Conservation (phyloP, 352 stramenopile species). For the Phytophthora fragariae region DNA sequence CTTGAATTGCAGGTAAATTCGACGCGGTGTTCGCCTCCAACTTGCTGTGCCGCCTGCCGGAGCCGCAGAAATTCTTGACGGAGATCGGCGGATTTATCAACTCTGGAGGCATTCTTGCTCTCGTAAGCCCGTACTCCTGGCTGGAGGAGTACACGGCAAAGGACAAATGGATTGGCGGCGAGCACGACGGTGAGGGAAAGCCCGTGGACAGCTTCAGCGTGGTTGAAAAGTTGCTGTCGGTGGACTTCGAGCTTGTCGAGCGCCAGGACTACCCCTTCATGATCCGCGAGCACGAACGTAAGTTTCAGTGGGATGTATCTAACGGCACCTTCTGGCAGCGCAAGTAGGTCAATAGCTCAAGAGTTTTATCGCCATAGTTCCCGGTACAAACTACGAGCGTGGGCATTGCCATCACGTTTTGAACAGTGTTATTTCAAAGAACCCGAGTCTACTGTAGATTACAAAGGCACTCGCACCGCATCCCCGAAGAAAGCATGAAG, state of each 20-base stretch:
- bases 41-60: slow-evolving; percentile 95
- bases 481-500: slow-evolving; percentile 13
- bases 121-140: slow-evolving; percentile 98
- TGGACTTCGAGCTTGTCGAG: slow-evolving; percentile 84
- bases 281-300: slow-evolving; percentile 93
- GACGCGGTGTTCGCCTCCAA: slow-evolving; percentile 96
- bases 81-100: slow-evolving; percentile 90
- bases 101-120: slow-evolving; percentile 92
- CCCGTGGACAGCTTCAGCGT: slow-evolving; percentile 74
- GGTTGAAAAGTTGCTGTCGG: slow-evolving; percentile 60
- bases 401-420: slow-evolving; percentile 2
- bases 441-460: slow-evolving; percentile 33
- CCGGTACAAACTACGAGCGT: neutral
- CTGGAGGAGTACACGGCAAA: slow-evolving; percentile 96
- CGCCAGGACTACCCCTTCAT: slow-evolving; percentile 90
- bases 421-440: slow-evolving; percentile 22
- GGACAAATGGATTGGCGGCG: slow-evolving; percentile 87
- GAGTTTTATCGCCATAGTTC: neutral
- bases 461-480: slow-evolving; percentile 26
- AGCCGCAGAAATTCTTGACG: slow-evolving; percentile 92
- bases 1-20: slow-evolving; percentile 76
- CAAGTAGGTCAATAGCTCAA: slow-evolving; percentile 44
- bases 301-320: slow-evolving; percentile 93
- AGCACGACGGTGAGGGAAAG: slow-evolving; percentile 48
- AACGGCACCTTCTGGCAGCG: slow-evolving; percentile 88